phyloP scores from a whole-genome alignment of 495 filamentous ascomycete genomes.

The Xanthoparmelia taractica region DNA sequence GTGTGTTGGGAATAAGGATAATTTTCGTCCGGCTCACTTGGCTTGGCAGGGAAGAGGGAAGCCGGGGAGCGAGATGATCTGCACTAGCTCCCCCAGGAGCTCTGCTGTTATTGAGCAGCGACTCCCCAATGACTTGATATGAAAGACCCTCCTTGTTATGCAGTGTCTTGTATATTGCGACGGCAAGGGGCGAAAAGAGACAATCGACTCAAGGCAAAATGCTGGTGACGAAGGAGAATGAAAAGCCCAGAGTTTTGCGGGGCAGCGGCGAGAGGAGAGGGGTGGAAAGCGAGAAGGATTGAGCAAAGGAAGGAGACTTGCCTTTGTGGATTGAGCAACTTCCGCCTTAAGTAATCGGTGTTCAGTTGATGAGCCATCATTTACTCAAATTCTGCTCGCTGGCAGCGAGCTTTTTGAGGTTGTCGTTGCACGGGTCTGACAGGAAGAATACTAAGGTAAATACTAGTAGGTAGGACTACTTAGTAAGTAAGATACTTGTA shows the following conservation, averaged over 20 bases:
- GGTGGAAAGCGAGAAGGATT: neutral
- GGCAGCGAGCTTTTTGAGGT: constrained; percentile 15
- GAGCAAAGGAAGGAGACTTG: constrained; percentile 2
- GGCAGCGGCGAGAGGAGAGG: neutral
- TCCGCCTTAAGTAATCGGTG: constrained; percentile 47
- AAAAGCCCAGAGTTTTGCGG: neutral
- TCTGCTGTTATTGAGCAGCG: neutral
- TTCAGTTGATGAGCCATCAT: constrained; percentile 45
- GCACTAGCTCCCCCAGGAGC: neutral
- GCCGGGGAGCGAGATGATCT: too few relatives aligned
- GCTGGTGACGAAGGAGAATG: neutral
- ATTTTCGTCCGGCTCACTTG: neutral
- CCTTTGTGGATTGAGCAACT: constrained; percentile 21
- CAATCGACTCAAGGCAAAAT: neutral
- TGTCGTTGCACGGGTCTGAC: constrained; percentile 7
- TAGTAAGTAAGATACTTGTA: too few relatives aligned
- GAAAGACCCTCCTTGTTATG: too few relatives aligned
- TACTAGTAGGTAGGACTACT: too few relatives aligned
- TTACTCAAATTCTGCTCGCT: constrained; percentile 33
- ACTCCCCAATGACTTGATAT: too few relatives aligned
- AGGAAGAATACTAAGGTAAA: neutral
- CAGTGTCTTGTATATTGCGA: neutral
- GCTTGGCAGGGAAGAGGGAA: neutral
- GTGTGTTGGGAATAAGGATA: neutral
- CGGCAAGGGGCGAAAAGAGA: neutral